Evolutionary conservation across 2,329 filamentous ascomycete species (phyloP).

Genomic region (Diplodia scrobiculata): DNA sequence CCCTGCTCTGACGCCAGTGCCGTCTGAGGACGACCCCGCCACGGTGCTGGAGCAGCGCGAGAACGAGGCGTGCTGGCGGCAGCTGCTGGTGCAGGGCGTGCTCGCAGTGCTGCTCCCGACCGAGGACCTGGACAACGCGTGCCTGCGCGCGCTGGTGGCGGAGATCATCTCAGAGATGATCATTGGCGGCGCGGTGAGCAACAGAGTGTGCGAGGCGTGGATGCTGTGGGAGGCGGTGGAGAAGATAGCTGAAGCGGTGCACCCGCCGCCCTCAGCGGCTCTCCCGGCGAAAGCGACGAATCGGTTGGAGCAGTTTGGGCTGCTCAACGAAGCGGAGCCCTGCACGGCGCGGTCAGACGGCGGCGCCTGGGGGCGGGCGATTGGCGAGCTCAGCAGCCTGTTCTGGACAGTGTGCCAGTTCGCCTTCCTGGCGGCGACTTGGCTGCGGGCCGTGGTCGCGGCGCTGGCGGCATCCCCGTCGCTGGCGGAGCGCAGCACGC

Average conservation of each 20-base stretch:
- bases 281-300: slow-evolving; percentile 36
- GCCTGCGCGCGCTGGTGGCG: slow-evolving; percentile 77
- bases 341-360: slow-evolving; percentile 30
- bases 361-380: background rate
- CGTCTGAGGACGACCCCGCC: slow-evolving; percentile 56
- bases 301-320: slow-evolving; percentile 58
- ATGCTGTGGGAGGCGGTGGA: slow-evolving; percentile 82
- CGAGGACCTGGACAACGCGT: slow-evolving; percentile 87
- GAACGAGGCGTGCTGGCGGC: slow-evolving; percentile 82
- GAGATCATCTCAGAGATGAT: slow-evolving; percentile 91
- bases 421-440: slow-evolving; percentile 56
- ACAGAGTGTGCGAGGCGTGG: slow-evolving; percentile 83
- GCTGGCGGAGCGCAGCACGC: slow-evolving; percentile 58
- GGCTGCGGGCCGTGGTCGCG: slow-evolving; percentile 65
- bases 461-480: slow-evolving; percentile 69
- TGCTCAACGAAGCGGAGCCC: slow-evolving; percentile 47
- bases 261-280: slow-evolving; percentile 37
- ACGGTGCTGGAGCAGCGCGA: slow-evolving; percentile 64
- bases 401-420: slow-evolving; percentile 62
- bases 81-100: slow-evolving; percentile 80
- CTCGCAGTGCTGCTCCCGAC: slow-evolving; percentile 84
- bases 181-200: slow-evolving; percentile 76
- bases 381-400: slow-evolving; percentile 30
- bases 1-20: slow-evolving; percentile 77
- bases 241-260: slow-evolving; percentile 62